Evolutionary conservation across 2,329 filamentous ascomycete species (phyloP).

Genomic region (Alternaria triticina): DNA sequence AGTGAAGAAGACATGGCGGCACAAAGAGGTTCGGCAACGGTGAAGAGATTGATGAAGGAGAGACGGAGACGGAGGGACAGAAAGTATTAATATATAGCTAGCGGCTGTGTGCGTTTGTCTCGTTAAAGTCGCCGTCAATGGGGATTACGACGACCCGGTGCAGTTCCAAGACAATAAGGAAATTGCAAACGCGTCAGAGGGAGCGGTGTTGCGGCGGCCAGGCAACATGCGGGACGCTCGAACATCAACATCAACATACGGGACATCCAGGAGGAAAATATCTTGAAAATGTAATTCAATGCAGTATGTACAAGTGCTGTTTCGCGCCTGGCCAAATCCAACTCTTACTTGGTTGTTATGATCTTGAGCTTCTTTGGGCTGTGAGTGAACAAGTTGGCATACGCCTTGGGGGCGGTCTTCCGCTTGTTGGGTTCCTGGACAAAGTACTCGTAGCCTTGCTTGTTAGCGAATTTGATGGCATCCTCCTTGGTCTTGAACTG

Average conservation of each 20-base stretch:
- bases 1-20: background rate
- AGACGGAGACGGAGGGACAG: background rate
- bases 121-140: background rate
- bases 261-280: background rate
- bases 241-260: background rate
- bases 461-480: conserved; percentile 92
- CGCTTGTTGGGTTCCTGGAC: conserved; percentile 95
- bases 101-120: background rate
- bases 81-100: background rate
- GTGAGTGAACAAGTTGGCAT: conserved; percentile 96
- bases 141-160: background rate
- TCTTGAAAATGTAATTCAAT: conserved; percentile 14
- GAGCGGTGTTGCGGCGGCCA: background rate
- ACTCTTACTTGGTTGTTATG: conserved; percentile 75
- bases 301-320: conserved; percentile 38
- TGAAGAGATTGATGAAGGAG: background rate
- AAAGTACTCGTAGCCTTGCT: conserved; percentile 99
- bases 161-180: background rate
- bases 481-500: conserved; percentile 94
- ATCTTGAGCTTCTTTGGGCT: conserved; percentile 83
- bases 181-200: background rate
- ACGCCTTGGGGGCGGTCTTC: conserved; percentile 87
- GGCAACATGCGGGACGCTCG: background rate
- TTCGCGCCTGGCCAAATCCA: background rate
- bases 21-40: background rate